Conservation (phyloP, 352 stramenopile species). For the Globisporangium emineosum region DNA sequence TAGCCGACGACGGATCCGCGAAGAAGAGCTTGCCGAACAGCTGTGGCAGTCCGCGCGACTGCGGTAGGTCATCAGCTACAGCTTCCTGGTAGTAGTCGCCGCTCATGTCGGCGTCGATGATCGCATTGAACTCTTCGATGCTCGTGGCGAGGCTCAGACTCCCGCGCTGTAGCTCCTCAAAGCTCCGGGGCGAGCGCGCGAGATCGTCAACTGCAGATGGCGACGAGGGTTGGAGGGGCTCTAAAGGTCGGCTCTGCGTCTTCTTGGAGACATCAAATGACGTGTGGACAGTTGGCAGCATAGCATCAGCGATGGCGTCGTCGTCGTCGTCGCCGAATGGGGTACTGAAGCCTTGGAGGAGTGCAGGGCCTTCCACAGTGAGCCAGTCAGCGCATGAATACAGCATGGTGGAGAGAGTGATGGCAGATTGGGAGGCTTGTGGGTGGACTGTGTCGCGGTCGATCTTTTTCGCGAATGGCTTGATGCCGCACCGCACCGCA, state of each 20-base stretch:
- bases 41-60: neutral
- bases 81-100: neutral
- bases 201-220: neutral
- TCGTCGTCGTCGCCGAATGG: neutral
- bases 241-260: neutral
- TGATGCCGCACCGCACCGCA: too few species aligned
- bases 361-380: neutral
- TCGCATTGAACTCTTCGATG: slow-evolving; percentile 23
- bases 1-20: neutral
- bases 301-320: too few species aligned
- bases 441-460: neutral
- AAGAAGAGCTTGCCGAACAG: slow-evolving; percentile 6
- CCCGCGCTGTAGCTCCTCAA: slow-evolving; percentile 7
- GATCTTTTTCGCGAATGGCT: slow-evolving; percentile 15
- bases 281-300: neutral
- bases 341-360: neutral
- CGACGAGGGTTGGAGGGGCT: neutral
- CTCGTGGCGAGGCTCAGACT: slow-evolving; percentile 12
- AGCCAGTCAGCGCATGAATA: slow-evolving; percentile 25
- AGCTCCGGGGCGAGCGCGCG: slow-evolving; percentile 2
- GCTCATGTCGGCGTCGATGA: slow-evolving; percentile 16
- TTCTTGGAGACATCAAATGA: neutral
- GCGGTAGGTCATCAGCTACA: neutral
- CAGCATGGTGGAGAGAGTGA: slow-evolving; percentile 5
- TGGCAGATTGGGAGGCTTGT: neutral